A percentile compares a stretch with the other conserved stretches of the same genome.
Conservation (phyloP, 2,329 filamentous ascomycete species). For the Cephalotrichum gorgonifer region DNA sequence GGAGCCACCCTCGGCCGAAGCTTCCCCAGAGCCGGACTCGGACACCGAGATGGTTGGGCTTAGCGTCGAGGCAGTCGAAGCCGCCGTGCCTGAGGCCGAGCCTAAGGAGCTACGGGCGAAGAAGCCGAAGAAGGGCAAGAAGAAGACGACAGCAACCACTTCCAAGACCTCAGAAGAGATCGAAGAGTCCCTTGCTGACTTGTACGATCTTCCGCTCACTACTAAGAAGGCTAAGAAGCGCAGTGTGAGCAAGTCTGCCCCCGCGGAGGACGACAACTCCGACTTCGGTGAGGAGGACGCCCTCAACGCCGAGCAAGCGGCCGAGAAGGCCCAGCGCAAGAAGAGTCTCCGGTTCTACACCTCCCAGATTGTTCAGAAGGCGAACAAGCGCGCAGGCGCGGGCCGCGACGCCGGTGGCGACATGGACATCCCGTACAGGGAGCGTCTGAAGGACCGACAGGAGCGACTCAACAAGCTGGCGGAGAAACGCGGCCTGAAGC, state of each 20-base stretch:
- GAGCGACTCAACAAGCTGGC: constrained; percentile 82
- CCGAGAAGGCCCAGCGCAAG: constrained; percentile 81
- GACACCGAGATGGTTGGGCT: constrained; percentile 11
- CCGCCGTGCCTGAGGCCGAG: constrained; percentile 16
- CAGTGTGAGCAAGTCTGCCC: constrained; percentile 23
- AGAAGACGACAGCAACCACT: constrained; percentile 26
- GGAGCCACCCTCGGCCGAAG: constrained; percentile 30
- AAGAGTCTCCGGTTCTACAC: constrained; percentile 96
- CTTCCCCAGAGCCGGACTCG: constrained; percentile 21
- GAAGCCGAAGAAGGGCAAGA: constrained; percentile 28
- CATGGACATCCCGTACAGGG: constrained; percentile 75
- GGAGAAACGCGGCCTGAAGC: constrained; percentile 63
- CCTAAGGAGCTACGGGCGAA: constrained; percentile 17
- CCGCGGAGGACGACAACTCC: constrained; percentile 49
- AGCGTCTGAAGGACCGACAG: constrained; percentile 77
- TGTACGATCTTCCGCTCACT: constrained; percentile 49
- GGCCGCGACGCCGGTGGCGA: constrained; percentile 70
- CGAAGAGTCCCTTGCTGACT: constrained; percentile 59
- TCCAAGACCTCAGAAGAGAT: constrained; percentile 39
- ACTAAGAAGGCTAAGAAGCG: constrained; percentile 29
- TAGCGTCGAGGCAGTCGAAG: constrained; percentile 7
- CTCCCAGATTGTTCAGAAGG: constrained; percentile 90
- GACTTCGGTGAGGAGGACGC: constrained; percentile 88
- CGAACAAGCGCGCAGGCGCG: constrained; percentile 69
- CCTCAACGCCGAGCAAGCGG: constrained; percentile 67